Conservation (phyloP, 2,329 filamentous ascomycete species). For the Diaporthe vaccinii region DNA sequence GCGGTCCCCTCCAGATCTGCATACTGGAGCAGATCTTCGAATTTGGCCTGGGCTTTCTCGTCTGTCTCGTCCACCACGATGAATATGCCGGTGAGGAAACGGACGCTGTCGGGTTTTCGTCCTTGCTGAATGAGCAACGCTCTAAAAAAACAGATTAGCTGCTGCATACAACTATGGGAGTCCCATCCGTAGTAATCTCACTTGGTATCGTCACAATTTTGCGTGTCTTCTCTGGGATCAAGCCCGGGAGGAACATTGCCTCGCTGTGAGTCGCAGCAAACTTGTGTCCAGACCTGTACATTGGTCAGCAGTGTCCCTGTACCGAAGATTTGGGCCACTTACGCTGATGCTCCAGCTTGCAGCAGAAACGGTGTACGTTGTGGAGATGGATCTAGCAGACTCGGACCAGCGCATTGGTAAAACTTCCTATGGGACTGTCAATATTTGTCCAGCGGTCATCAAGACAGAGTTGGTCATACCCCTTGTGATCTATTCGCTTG, state of each 20-base stretch:
- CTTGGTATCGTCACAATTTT: conserved; percentile 29
- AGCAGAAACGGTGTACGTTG: conserved; percentile 37
- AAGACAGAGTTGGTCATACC: neutral
- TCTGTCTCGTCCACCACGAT: conserved; percentile 37
- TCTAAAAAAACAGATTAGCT: neutral
- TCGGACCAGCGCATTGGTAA: conserved; percentile 33
- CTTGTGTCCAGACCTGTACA: conserved; percentile 8
- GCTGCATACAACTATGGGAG: neutral
- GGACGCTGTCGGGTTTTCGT: neutral
- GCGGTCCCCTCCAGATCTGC: conserved; percentile 32
- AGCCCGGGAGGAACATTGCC: conserved; percentile 32
- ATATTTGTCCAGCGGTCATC: neutral
- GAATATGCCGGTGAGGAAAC: conserved; percentile 32
- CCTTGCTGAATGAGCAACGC: conserved; percentile 6
- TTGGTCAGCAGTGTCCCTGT: neutral
- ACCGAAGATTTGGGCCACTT: neutral
- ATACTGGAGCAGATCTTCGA: conserved; percentile 24
- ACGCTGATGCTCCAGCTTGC: conserved; percentile 35
- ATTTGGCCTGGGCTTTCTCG: conserved; percentile 35
- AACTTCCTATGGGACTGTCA: conserved; percentile 18
- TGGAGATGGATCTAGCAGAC: conserved; percentile 34
- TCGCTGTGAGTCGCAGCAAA: conserved; percentile 37
- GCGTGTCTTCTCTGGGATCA: conserved; percentile 23
- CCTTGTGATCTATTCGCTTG: conserved; percentile 25
- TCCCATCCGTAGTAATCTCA: neutral